These are phyloP conservation scores for Colletotrichum phormii DNA, from an alignment of 2,329 filamentous ascomycete genomes.

Conservation along the genomic window DNA sequence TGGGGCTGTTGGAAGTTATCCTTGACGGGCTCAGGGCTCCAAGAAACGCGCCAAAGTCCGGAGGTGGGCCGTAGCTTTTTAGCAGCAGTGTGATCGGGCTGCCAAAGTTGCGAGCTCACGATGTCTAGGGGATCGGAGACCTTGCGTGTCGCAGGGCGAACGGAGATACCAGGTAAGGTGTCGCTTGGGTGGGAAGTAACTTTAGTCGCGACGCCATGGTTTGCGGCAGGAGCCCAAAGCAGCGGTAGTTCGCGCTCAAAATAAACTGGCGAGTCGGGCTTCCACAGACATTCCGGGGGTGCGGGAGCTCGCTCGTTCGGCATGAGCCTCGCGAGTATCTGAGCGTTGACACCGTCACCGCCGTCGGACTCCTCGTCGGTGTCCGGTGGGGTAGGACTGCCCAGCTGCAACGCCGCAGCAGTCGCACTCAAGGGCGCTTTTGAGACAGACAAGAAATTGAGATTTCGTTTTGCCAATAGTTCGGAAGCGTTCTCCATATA, in stretches of 20 bases:
- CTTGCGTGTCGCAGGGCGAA: constrained; percentile 52
- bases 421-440: constrained; percentile 39
- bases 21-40: constrained; percentile 38
- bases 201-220: constrained; percentile 12
- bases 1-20: constrained; percentile 34
- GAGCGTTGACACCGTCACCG: constrained; percentile 44
- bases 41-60: constrained; percentile 45
- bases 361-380: constrained; percentile 58
- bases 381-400: constrained; percentile 67
- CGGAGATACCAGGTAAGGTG: constrained; percentile 45
- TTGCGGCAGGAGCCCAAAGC: constrained; percentile 21
- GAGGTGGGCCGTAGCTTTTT: constrained; percentile 36
- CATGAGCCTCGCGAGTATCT: constrained; percentile 32
- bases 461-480: constrained; percentile 49
- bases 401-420: constrained; percentile 48
- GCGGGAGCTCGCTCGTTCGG: constrained; percentile 32
- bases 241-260: constrained; percentile 26
- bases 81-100: constrained; percentile 41
- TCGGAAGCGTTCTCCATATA: constrained; percentile 55
- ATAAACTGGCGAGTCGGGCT: constrained; percentile 17
- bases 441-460: constrained; percentile 52
- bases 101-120: constrained; percentile 53
- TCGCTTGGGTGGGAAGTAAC: constrained; percentile 7
- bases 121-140: constrained; percentile 48
- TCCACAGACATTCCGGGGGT: constrained; percentile 27